A percentile compares a stretch with the other conserved stretches of the same genome.
Conservation (phyloP, 176 grass and related monocot species). For the Zea luxurians region DNA sequence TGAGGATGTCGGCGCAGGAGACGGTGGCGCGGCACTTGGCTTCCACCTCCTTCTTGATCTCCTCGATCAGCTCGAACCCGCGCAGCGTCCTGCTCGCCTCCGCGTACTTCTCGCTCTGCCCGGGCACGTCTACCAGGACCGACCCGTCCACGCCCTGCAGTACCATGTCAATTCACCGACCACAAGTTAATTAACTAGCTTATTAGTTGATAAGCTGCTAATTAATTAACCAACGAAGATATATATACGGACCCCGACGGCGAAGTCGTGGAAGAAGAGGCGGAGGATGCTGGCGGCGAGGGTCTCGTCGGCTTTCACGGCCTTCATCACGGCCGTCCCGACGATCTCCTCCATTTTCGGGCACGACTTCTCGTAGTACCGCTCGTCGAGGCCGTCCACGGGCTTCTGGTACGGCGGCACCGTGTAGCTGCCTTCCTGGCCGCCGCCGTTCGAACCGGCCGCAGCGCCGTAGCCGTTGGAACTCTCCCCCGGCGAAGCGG, state of each 20-base stretch:
- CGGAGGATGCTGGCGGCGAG: conserved; percentile 56
- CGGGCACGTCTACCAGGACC: conserved; percentile 52
- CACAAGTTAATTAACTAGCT: too few relatives aligned
- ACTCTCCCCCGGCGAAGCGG: background rate
- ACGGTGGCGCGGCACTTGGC: conserved; percentile 54
- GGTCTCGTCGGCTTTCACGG: conserved; percentile 43
- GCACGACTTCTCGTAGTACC: conserved; percentile 53
- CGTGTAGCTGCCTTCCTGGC: background rate
- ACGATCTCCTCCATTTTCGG: conserved; percentile 57
- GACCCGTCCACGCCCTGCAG: conserved; percentile 80
- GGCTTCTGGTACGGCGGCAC: conserved; percentile 16
- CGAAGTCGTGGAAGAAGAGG: conserved; percentile 69
- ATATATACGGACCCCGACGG: conserved; percentile 40
- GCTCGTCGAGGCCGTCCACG: conserved; percentile 10
- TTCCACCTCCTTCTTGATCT: conserved; percentile 76
- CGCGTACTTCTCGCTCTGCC: conserved; percentile 63
- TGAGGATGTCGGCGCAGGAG: conserved; percentile 87
- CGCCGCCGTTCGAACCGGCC: background rate
- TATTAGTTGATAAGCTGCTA: too few relatives aligned
- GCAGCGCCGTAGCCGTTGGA: background rate
- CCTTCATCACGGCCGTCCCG: conserved; percentile 39
- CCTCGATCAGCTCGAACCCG: conserved; percentile 67
- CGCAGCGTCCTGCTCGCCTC: conserved; percentile 59
- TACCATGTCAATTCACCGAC: background rate
- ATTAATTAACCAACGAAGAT: too few relatives aligned